Percentiles rank a stretch among this genome's conserved stretches.
These are phyloP conservation scores for Phanerochaete sordida DNA, from an alignment of 768 basidiomycete species.

Conservation along the genomic window DNA sequence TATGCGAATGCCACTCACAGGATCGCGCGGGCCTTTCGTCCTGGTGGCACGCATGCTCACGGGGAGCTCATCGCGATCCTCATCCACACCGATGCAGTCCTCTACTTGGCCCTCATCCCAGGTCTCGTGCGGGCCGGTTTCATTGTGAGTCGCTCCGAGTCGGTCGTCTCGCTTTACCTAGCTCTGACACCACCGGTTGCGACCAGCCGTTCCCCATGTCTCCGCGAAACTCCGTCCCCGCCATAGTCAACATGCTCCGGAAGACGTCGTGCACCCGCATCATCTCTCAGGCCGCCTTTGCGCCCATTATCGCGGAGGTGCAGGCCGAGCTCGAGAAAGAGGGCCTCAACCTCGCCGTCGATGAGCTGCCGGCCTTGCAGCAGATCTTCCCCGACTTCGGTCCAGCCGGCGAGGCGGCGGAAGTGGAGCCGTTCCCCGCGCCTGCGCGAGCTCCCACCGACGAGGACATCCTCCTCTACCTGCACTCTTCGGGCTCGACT, in stretches of 20 bases:
- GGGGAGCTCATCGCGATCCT: constrained; percentile 2
- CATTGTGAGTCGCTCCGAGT: no score
- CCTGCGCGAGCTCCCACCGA: not conserved
- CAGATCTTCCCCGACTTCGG: constrained; percentile 1
- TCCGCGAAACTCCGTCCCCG: constrained; percentile 30
- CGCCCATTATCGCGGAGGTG: constrained; percentile 12
- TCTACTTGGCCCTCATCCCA: constrained; percentile 16
- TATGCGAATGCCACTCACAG: not conserved
- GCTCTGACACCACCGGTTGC: no score
- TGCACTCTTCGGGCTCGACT: constrained; percentile 22
- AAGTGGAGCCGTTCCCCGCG: constrained; percentile 4
- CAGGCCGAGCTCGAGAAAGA: not conserved
- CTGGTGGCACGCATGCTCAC: not conserved
- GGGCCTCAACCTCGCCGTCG: not conserved
- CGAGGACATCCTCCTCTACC: not conserved
- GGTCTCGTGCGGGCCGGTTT: constrained; percentile 19
- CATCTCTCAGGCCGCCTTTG: constrained; percentile 18
- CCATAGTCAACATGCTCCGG: constrained; percentile 32
- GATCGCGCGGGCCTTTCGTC: not conserved
- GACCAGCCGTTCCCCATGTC: constrained; percentile 32
- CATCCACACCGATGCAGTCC: constrained; percentile 21
- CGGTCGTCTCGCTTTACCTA: no score
- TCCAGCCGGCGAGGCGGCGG: constrained; percentile 10
- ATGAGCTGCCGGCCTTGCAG: not conserved
- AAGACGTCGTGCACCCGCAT: constrained; percentile 21